Percentiles rank a stretch among this genome's conserved stretches.
These are phyloP conservation scores for Phytophthora citricola DNA, from an alignment of 352 stramenopile species.

Conservation along the genomic window DNA sequence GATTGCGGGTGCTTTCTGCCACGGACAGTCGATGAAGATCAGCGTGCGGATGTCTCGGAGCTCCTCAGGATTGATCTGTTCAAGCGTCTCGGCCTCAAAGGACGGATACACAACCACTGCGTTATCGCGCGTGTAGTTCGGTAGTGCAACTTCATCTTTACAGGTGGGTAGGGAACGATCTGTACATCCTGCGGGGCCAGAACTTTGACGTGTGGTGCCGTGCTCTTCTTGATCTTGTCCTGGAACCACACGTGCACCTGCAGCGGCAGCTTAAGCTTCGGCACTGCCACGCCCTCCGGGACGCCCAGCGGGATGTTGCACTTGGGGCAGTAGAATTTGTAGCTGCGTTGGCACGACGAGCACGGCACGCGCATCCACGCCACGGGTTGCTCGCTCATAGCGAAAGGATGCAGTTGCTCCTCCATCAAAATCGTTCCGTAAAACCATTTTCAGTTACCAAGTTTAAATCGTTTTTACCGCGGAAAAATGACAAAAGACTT, in stretches of 20 bases:
- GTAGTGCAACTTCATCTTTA: constrained; percentile 21
- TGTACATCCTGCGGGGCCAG: constrained; percentile 73
- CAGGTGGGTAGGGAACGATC: constrained; percentile 63
- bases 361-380: constrained; percentile 69
- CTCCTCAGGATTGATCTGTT: constrained; percentile 61
- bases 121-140: constrained; percentile 65
- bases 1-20: constrained; percentile 87
- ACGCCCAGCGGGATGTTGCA: constrained; percentile 74
- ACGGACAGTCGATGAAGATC: constrained; percentile 90
- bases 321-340: constrained; percentile 88
- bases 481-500: no score
- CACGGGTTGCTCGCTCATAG: constrained; percentile 28
- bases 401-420: constrained; percentile 4
- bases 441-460: no score
- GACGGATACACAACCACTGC: constrained; percentile 86
- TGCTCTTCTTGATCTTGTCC: constrained; percentile 91
- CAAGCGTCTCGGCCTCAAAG: constrained; percentile 69
- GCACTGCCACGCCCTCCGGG: constrained; percentile 55
- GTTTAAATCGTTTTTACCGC: no score
- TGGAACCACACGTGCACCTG: constrained; percentile 88
- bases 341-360: constrained; percentile 75
- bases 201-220: constrained; percentile 85
- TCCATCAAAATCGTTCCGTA: constrained; percentile 1
- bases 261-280: constrained; percentile 68
- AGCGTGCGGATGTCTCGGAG: constrained; percentile 67